phyloP scores from a whole-genome alignment of 768 basidiomycete genomes.

The Leccinellum rugosiceps region DNA sequence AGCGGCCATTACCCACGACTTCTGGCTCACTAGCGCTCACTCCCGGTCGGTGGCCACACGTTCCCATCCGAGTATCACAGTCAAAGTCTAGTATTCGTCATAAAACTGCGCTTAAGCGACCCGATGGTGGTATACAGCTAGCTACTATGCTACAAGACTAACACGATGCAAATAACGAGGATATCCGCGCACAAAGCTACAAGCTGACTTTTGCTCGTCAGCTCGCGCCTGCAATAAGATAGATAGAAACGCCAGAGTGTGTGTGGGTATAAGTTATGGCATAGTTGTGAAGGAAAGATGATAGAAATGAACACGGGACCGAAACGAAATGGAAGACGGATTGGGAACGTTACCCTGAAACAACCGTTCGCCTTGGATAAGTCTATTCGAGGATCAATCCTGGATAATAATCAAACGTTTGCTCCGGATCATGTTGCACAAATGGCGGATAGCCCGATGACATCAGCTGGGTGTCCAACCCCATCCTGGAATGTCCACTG shows the following conservation, averaged over 20 bases:
- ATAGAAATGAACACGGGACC: conserved; percentile 1
- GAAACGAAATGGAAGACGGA: not conserved
- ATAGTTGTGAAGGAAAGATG: conserved; percentile 11
- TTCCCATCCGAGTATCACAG: not conserved
- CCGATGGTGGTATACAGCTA: conserved; percentile 19
- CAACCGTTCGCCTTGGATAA: not conserved
- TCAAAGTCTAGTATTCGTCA: not conserved
- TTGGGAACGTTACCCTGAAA: not conserved
- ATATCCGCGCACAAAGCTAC: conserved; percentile 1
- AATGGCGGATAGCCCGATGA: conserved; percentile 30
- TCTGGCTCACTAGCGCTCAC: not conserved
- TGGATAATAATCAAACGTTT: conserved; percentile 30
- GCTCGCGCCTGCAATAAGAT: conserved; percentile 1
- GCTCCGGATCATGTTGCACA: conserved; percentile 25
- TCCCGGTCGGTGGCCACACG: not conserved
- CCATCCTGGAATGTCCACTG: conserved; percentile 26
- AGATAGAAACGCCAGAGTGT: not conserved
- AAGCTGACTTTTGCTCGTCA: conserved; percentile 8
- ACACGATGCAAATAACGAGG: conserved; percentile 9
- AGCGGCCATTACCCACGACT: conserved; percentile 21
- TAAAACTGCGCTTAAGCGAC: conserved; percentile 1
- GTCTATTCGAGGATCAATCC: conserved; percentile 24
- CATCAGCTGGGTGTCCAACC: conserved; percentile 23
- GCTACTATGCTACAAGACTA: conserved; percentile 24
- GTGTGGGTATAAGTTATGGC: conserved; percentile 16